A percentile compares a stretch with the other conserved stretches of the same genome.
phyloP scores from a whole-genome alignment of 1,139 yeast genomes.

The Nakaseomyces uthaithaninus region DNA sequence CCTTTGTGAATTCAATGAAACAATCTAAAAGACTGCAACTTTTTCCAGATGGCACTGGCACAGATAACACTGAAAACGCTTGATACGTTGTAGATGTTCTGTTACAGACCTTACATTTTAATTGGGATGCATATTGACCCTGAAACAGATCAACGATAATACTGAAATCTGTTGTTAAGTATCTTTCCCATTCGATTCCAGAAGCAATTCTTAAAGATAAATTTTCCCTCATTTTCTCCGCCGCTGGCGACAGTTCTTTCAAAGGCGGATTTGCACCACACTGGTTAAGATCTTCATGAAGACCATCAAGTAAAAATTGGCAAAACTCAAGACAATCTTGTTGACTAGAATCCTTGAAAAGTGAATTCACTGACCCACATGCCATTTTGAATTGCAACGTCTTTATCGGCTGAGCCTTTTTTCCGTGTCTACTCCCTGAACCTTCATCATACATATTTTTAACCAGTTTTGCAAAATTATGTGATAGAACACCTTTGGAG shows the following conservation, averaged over 20 bases:
- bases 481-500: slow-evolving; percentile 72
- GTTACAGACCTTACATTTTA: slow-evolving; percentile 68
- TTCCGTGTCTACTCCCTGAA: slow-evolving; percentile 8
- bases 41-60: slow-evolving; percentile 52
- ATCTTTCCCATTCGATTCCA: slow-evolving; percentile 91
- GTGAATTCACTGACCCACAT: slow-evolving; percentile 60
- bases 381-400: slow-evolving; percentile 54
- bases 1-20: slow-evolving; percentile 57
- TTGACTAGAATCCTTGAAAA: slow-evolving; percentile 70
- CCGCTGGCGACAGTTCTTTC: slow-evolving; percentile 59
- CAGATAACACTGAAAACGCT: slow-evolving; percentile 65
- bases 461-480: slow-evolving; percentile 59
- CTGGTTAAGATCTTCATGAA: slow-evolving; percentile 83
- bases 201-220: slow-evolving; percentile 80
- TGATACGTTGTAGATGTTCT: slow-evolving; percentile 82
- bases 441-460: slow-evolving; percentile 42
- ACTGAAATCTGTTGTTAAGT: slow-evolving; percentile 75
- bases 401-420: slow-evolving; percentile 40
- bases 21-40: slow-evolving; percentile 47
- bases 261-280: slow-evolving; percentile 47
- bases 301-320: slow-evolving; percentile 70
- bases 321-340: slow-evolving; percentile 93
- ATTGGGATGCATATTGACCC: slow-evolving; percentile 79
- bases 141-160: slow-evolving; percentile 79
- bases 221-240: slow-evolving; percentile 65